Conservation (phyloP, 1,139 yeast species). For the Yamadazyma songkhlaensis region DNA sequence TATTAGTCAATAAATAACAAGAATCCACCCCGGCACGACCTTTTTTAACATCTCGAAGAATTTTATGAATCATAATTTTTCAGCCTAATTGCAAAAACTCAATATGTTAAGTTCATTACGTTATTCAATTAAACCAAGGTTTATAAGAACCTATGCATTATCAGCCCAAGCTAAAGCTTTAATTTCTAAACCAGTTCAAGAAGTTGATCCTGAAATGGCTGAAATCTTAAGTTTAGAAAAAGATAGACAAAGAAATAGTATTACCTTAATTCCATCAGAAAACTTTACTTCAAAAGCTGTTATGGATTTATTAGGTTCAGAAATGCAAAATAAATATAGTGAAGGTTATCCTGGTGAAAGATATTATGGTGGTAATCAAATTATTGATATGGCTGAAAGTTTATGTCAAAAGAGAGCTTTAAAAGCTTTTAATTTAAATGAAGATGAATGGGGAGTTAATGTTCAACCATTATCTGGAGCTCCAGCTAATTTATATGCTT, state of each 20-base stretch:
- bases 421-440: conserved; percentile 72
- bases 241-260: conserved; percentile 81
- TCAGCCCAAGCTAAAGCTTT: conserved; percentile 48
- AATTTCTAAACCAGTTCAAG: conserved; percentile 61
- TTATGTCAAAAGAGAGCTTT: conserved; percentile 91
- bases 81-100: conserved; percentile 1
- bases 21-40: conserved; percentile 1
- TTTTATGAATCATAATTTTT: conserved; percentile 10
- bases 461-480: conserved; percentile 95
- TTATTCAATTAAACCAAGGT: conserved; percentile 2
- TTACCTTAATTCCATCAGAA: conserved; percentile 91
- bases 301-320: conserved; percentile 90
- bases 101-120: conserved; percentile 9
- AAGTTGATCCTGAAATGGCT: conserved; percentile 85
- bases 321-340: conserved; percentile 97
- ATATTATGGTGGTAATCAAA: conserved; percentile 95
- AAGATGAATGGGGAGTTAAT: conserved; percentile 91
- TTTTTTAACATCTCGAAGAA: conserved; percentile 1
- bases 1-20: no score
- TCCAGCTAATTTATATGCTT: conserved; percentile 92
- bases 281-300: conserved; percentile 94
- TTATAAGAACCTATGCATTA: conserved; percentile 30
- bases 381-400: conserved; percentile 85
- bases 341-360: conserved; percentile 98
- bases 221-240: conserved; percentile 70